These are phyloP conservation scores for Phaffomyces antillensis DNA, from an alignment of 805 yeast species.

Conservation along the genomic window DNA sequence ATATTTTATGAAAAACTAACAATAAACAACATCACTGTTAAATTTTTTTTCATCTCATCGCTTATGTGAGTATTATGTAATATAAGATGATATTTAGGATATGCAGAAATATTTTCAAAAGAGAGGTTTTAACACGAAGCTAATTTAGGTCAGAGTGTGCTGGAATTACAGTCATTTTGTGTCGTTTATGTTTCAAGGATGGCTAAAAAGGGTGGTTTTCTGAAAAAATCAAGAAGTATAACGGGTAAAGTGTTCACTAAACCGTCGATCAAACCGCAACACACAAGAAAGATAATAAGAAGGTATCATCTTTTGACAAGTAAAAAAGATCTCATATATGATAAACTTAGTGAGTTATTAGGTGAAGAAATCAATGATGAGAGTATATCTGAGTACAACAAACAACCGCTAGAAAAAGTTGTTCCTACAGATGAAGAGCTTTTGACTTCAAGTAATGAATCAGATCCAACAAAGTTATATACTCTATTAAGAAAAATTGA, in stretches of 20 bases:
- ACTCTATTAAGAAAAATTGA: constrained; percentile 46
- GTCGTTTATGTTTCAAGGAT: not conserved
- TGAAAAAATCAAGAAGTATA: constrained; percentile 18
- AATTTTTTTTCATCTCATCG: constrained; percentile 14
- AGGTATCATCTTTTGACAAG: constrained; percentile 68
- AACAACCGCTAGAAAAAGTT: not conserved
- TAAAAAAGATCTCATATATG: constrained; percentile 37
- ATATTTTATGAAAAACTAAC: not conserved
- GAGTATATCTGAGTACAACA: constrained; percentile 15
- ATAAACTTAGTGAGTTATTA: constrained; percentile 22
- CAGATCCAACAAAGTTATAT: constrained; percentile 17
- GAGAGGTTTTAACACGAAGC: no score
- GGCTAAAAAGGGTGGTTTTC: constrained; percentile 9
- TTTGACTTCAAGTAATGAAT: constrained; percentile 9
- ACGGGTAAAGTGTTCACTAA: constrained; percentile 26
- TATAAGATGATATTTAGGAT: not conserved
- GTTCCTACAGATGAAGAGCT: constrained; percentile 16
- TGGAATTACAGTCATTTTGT: not conserved
- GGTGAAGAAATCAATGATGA: constrained; percentile 18
- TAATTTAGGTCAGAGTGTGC: not conserved
- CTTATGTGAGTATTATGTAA: constrained; percentile 4
- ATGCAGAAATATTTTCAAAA: not conserved
- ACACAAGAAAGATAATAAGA: constrained; percentile 71
- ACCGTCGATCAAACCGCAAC: constrained; percentile 57
- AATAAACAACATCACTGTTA: not conserved